Evolutionary conservation across 305 asterid genomes (phyloP), one percentile per base, ranked within the genome.

Genomic region (Rubia tinctorum): DNA sequence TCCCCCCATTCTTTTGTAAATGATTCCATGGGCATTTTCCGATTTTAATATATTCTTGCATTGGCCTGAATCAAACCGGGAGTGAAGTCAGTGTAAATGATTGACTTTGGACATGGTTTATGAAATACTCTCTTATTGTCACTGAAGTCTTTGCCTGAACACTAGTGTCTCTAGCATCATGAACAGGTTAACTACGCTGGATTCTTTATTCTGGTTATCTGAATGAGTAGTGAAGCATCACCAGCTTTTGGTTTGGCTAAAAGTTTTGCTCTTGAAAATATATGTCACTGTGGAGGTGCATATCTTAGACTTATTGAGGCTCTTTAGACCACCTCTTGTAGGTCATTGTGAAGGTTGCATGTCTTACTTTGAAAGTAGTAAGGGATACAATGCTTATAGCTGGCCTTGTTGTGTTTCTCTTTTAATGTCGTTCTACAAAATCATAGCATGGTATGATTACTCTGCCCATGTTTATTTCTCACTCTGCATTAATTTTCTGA

Each of bases 1-100:
- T 47, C 42, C 20, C 10, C 15, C 59, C 9, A 11, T 60, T 9
- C 47, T 12, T 51, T 18, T 23, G 34, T 56, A 45, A 58, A 11
- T 18, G 39, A 64, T 56, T 40, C 25, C 49, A 45, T 8, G 25
- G 25, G 12, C 34, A 47, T 77, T 39, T 56, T 20, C 68, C 75
- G 58, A 17, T 23, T 76, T 68, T 6, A 51, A 58, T 23, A 18
- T 68, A 30, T 23, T 47, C 22, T n/a, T 75, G 73, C 13, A 23
- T 25, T 22, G 17, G 44, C 43, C 67, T 53, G 13, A 64, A 23
- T 68, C 27, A 56, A 39, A 23, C 67, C 53, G 17, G 49, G 61
- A 30, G 58, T 44, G 68, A 53, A 59, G n/a, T 60, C 25, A 10
- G 37, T 74, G 8, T 7, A 65, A 66, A 4, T 74, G 30, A 61